Conservation (phyloP, 2,329 filamentous ascomycete species). For the Colletotrichum eleusines region DNA sequence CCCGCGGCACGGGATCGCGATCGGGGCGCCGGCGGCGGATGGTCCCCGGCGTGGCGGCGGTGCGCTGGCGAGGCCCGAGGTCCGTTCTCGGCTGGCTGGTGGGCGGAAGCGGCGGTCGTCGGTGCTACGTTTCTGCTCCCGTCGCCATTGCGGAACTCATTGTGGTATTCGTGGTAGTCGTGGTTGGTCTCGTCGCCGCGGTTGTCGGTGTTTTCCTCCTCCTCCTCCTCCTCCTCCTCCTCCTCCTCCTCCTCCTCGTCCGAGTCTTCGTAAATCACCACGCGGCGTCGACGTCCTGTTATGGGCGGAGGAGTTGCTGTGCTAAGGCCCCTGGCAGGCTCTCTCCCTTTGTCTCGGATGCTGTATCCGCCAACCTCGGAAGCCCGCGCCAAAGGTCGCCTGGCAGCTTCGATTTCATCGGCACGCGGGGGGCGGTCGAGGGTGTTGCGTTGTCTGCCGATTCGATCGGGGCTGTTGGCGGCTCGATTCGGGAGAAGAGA, state of each 20-base stretch:
- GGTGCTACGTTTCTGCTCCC: constrained; percentile 2
- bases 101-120: constrained; percentile 14
- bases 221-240: too few species aligned
- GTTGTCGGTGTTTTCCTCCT: neutral
- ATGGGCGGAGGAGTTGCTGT: constrained; percentile 39
- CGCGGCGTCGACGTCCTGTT: constrained; percentile 11
- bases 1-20: constrained; percentile 10
- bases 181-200: neutral
- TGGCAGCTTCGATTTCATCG: constrained; percentile 34
- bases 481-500: constrained; percentile 28
- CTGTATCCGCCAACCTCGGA: constrained; percentile 12
- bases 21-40: constrained; percentile 11
- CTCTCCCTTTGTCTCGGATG: neutral
- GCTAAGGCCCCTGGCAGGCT: neutral
- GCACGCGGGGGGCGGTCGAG: constrained; percentile 26
- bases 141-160: constrained; percentile 4
- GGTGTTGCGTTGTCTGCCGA: constrained; percentile 11
- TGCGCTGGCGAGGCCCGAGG: neutral
- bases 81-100: constrained; percentile 6
- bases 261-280: constrained; percentile 31
- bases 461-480: constrained; percentile 12
- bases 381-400: constrained; percentile 27
- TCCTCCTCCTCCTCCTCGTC: constrained; percentile 25
- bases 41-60: neutral
- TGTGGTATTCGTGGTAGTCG: constrained; percentile 5